Evolutionary conservation across 2,329 filamentous ascomycete species (phyloP), one percentile per base, ranked within the genome.

Genomic region (Sclerotinia minor): DNA sequence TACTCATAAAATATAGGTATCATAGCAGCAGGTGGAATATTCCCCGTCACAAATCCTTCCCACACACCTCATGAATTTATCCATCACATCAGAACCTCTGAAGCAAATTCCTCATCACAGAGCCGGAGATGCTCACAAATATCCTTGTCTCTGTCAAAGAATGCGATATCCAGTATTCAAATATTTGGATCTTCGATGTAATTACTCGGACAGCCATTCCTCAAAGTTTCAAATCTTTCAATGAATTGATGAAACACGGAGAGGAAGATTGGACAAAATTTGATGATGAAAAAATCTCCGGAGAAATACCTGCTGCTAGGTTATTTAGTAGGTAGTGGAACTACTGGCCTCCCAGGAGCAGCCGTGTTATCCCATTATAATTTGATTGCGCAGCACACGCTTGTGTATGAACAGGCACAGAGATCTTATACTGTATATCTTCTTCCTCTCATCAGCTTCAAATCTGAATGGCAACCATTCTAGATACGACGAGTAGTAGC

Each of bases 371-470:
- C 76, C 15, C 79, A 81, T 68, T 68, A 73, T 44, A 76, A 77
- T 57, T 69, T 79, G 17, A 73, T 80, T 64, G 69, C 74, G 4
- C 78, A 81, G 67, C 73, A 77, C 64, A 72, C 67, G 1, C 5
- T 81, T 84, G 58, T 81, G 7, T 76, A 38, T 80, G 86, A 68
- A 88, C 83, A 88, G 68, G 83, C 81, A 0, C 77, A 79, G 0
- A 80, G 84, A 52, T 79, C 85, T 2, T 82, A 82, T 68, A 77
- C 79, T 32, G 82, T 83, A 41, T 87, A 92, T 15, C 94, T 90
- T 6, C 83, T 87, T 69, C 55, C 7, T 9, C 19, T 44, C 15
- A 44, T 13, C 26, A 44, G 9, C 38, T 3, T 21, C 6, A 9
- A 7, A 26, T 24, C 7, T 41, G n/a, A 21, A 60, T 9, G n/a